Percentiles rank a stretch among this genome's conserved stretches.
These are phyloP conservation scores for Cornus florida DNA, from an alignment of 148 eudicot genomes.

Conservation along the genomic window DNA sequence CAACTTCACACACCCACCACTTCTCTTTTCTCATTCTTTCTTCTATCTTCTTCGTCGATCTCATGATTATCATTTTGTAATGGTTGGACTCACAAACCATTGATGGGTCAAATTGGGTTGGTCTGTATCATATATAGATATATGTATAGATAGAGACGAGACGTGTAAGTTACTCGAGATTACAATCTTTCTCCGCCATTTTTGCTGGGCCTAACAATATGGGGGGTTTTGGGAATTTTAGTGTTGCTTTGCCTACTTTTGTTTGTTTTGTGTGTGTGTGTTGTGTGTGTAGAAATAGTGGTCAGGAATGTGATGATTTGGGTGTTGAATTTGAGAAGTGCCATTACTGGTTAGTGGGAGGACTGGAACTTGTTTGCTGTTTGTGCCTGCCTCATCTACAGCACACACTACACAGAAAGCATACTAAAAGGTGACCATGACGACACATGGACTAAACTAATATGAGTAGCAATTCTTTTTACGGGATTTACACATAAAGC, in stretches of 20 bases:
- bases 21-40: conserved; percentile 13
- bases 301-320: conserved; percentile 27
- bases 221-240: conserved; percentile 10
- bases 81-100: conserved; percentile 8
- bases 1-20: conserved; percentile 12
- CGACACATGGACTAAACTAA: too few species aligned
- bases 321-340: conserved; percentile 16
- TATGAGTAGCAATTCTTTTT: too few species aligned
- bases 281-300: background rate
- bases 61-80: conserved; percentile 12
- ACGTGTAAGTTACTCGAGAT: conserved; percentile 29
- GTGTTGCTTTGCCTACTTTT: background rate
- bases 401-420: too few species aligned
- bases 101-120: background rate
- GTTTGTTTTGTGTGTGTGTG: background rate
- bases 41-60: background rate
- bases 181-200: conserved; percentile 30
- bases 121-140: conserved; percentile 1
- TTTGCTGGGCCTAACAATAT: conserved; percentile 29
- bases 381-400: background rate
- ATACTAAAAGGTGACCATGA: too few species aligned
- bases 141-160: conserved; percentile 21
- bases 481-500: too few species aligned
- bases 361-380: conserved; percentile 18
- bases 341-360: conserved; percentile 20